Percentiles rank a stretch among this genome's conserved stretches.
Evolutionary conservation across 306 rosid genomes (phyloP).

Genomic region (Heteromeles arbutifolia): DNA sequence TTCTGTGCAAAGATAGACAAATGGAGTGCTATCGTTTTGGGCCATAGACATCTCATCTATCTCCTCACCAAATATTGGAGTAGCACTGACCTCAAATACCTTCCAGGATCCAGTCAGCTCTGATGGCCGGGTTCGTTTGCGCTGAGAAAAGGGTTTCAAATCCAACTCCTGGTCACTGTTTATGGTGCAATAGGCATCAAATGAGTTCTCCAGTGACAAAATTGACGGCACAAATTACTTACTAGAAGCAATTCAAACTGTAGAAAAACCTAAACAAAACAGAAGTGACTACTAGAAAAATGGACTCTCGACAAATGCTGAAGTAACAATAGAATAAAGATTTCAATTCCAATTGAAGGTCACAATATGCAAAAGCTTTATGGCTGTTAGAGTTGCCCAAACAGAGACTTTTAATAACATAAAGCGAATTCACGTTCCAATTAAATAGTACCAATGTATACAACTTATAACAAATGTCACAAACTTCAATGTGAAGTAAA

Average conservation of each 20-base stretch:
- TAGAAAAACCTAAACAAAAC: background rate
- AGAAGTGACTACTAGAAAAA: background rate
- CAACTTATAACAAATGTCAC: background rate
- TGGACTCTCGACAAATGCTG: background rate
- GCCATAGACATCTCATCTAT: constrained; percentile 29
- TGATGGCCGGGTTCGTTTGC: constrained; percentile 58
- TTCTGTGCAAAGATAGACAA: constrained; percentile 74
- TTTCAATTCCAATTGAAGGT: background rate
- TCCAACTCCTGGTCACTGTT: constrained; percentile 56
- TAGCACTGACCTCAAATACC: constrained; percentile 78
- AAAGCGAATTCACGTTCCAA: too few species aligned
- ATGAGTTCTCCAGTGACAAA: constrained; percentile 1
- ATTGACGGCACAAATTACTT: background rate
- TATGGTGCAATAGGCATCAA: background rate
- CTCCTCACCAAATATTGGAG: constrained; percentile 62
- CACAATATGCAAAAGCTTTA: background rate
- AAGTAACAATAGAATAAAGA: background rate
- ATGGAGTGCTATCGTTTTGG: constrained; percentile 23
- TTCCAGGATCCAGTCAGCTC: constrained; percentile 88
- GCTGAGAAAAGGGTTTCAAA: constrained; percentile 62
- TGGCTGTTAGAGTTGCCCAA: background rate
- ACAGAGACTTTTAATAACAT: too few species aligned
- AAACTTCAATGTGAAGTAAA: background rate
- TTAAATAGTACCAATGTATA: background rate
- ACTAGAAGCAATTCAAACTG: background rate